These are phyloP conservation scores for Aspergillus ibericus DNA, from an alignment of 2,329 filamentous ascomycete species.

Conservation along the genomic window DNA sequence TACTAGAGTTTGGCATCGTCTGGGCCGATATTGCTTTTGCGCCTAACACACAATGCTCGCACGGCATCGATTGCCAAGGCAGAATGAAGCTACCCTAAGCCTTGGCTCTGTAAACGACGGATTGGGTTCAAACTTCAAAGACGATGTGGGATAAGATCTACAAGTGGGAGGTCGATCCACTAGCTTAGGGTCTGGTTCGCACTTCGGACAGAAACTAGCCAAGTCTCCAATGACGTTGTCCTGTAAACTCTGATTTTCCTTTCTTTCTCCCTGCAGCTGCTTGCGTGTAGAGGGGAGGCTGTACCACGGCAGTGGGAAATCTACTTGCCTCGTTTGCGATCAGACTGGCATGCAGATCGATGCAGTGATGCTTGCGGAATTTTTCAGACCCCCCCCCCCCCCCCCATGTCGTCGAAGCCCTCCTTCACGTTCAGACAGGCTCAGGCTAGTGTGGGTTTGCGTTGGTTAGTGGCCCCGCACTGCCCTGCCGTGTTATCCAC, in stretches of 20 bases:
- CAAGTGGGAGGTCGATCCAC: background rate
- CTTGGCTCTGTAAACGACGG: background rate
- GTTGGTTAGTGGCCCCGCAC: constrained; percentile 5
- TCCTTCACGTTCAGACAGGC: background rate
- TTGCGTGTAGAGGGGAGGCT: background rate
- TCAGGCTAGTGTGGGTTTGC: background rate
- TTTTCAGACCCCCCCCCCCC: background rate
- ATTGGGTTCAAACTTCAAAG: background rate
- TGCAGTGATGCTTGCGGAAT: background rate
- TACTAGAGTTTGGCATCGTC: background rate
- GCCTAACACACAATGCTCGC: background rate
- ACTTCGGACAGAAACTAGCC: background rate
- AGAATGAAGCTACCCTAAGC: background rate
- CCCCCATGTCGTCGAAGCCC: background rate
- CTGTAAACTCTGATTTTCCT: background rate
- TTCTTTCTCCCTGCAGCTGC: background rate
- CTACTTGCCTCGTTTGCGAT: background rate
- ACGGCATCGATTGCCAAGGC: background rate
- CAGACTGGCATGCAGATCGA: background rate
- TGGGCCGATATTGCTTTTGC: no score
- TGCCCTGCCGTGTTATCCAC: constrained; percentile 3
- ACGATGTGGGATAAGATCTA: background rate
- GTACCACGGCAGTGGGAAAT: background rate
- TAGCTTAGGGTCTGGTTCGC: no score
- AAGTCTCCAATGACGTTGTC: background rate